Evolutionary conservation across 1,284 basidiomycete genomes (phyloP), one percentile per base, ranked within the genome.

Genomic region (Boletus semigastroideus): DNA sequence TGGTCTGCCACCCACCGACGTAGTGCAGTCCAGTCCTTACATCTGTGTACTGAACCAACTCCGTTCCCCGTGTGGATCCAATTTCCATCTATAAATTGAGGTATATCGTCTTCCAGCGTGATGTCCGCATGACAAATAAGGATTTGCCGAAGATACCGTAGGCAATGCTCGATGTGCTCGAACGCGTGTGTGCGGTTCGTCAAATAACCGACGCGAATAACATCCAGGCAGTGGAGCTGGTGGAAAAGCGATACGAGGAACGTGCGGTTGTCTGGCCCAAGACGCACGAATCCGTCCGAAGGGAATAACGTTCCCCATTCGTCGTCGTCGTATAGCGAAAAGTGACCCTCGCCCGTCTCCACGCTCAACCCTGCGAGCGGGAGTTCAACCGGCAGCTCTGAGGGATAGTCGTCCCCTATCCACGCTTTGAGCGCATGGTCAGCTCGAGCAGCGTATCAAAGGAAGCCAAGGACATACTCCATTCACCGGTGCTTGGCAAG

Each of bases 61-160:
- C 70, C 66, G 5, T 63, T 59, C 10, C 54, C 58, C 43, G 68
- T 52, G 44, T 67, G 58, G 12, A 50, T 58, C 66, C 56, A 66
- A 53, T n/a, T 54, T n/a, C 55, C 67, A 42, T 56, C 57, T 36
- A 33, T 51, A 46, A 58, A 54, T 52, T 58, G 65, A 4, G 57
- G 67, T 51, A 66, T 61, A 48, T 70, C 68, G 13, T 56, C 61
- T 55, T 76, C 74, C 20, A 76, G 59, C 27, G 75, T 76, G 40
- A 69, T 65, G 49, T 77, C 73, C 0, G 74, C 69, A 27, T 62
- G 48, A 54, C 74, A 76, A 8, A 75, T 51, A n/a, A 75, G 59
- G 14, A 65, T 63, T 56, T 75, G 73, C 28, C 67, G 57, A 14
- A 75, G 61, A 55, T 75, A 75, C 12, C 69, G 66, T 46, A 75